Evolutionary conservation across 2,329 filamentous ascomycete genomes (phyloP).

Genomic region (Stagonosporopsis rhizophila): DNA sequence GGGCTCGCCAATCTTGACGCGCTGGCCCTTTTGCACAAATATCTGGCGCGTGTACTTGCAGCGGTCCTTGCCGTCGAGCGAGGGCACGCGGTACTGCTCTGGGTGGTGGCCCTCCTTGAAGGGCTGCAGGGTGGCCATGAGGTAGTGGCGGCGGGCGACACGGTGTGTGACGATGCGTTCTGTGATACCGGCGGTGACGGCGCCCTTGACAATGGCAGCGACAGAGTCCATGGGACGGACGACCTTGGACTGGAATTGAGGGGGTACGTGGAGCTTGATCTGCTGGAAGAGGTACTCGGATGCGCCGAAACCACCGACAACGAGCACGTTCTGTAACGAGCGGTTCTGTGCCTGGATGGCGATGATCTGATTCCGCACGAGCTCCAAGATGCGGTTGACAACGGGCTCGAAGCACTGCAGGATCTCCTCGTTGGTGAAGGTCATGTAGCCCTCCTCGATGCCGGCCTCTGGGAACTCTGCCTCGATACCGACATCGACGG

Average conservation of each 20-base stretch:
- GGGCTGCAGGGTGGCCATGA: constrained; percentile 97
- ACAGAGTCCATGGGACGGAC: constrained; percentile 99
- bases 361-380: constrained; percentile 98
- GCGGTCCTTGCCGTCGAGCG: constrained; percentile 93
- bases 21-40: constrained; percentile 97
- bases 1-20: constrained; percentile 98
- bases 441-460: constrained; percentile 99
- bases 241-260: constrained; percentile 98
- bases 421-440: constrained; percentile 98
- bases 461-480: constrained; percentile 96
- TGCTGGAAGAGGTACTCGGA: constrained; percentile 99
- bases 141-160: constrained; percentile 95
- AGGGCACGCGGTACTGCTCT: constrained; percentile 96
- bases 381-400: constrained; percentile 93
- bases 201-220: constrained; percentile 97
- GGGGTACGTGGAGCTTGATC: constrained; percentile 97
- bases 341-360: constrained; percentile 98
- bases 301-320: constrained; percentile 97
- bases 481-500: constrained; percentile 97
- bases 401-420: constrained; percentile 98
- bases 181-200: constrained; percentile 96
- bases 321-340: constrained; percentile 90
- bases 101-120: constrained; percentile 99
- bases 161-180: constrained; percentile 96
- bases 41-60: constrained; percentile 99